Base-by-base conservation (phyloP, 805 yeast species). In the Ogataea sp. region DNA sequence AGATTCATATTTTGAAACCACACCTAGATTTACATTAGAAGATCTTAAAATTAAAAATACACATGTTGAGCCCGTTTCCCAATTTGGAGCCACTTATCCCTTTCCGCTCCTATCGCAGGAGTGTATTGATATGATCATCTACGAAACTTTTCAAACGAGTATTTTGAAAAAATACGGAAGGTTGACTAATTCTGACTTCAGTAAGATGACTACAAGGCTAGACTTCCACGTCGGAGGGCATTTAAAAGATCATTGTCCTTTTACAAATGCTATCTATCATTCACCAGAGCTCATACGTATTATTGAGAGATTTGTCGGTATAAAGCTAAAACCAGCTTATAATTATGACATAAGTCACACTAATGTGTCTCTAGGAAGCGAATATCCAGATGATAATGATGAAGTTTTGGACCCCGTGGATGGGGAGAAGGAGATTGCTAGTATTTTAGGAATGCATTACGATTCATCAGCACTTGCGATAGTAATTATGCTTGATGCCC, bases 71-170 rank as follows among this genome's bases (percentile, higher is more conserved):
- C 55, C 62, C 14, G 51, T 62, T 25, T 51, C 58, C 20, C 57
- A 65, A 18, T 54, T 64, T 40, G 71, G 52, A 23, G 80, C 75
- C 17, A 63, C 73, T 25, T 77, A 67, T 41, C 79, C 83, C 3
- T 77, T 77, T 52, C 80, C 80, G 1, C 54, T 77, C 30, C 69
- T 77, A 52, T 71, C 79, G 1, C 68, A 68, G 32, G 82, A 77
- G 46, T 81, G 81, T 1, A 59, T 74, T 33, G 67, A 67, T 31
- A 69, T 76, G 43, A 70, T 77, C 75, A 65, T 71, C 47, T 67
- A 67, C 52, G 82, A 77, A 50, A 54, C 71, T 17, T 63, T 75
- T 44, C 55, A 58, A 28, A 67, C 68, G 39, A 69, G 69, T 18
- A 48, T 60, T 3, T 61, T 75, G 34, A 42, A 63, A 40, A 59